Evolutionary conservation across 2,329 filamentous ascomycete genomes (phyloP), one percentile per base, ranked within the genome.

Genomic region (Xylaria sp.): DNA sequence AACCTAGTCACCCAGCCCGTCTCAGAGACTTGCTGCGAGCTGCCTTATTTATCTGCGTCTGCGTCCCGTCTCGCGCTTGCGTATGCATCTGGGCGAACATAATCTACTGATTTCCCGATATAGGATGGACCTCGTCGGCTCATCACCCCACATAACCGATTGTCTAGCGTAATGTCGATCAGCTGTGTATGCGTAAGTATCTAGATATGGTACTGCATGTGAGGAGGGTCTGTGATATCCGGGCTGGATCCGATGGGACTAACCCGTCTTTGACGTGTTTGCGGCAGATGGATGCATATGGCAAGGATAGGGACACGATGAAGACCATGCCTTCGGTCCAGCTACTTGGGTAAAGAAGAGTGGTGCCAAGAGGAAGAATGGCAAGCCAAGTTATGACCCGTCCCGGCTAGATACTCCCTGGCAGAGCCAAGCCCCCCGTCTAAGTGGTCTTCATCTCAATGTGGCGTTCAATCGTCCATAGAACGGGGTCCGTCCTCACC

Each of bases 181-280:
- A 22, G n/a, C 57, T 29, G 42, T n/a, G n/a, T n/a, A n/a, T n/a
- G 36, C 10, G 22, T 33, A 50, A 7, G 17, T 10, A 51, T 51
- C 49, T n/a, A 53, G 47, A 54, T 51, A 56, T 44, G 20, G 51
- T 29, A 39, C 63, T 59, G 42, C 39, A 66, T 27, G 47, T 22
- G 50, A 55, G 22, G 38, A 54, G 20, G 45, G 38, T 64, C 31
- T 50, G 22, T 58, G 57, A 58, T 56, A 29, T 39, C 31, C 50
- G 60, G 60, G 62, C 58, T 59, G 31, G 47, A 64, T 68, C 66
- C 66, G 66, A 54, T 29, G 62, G 47, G 56, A 51, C 53, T 62
- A 53, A 60, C 53, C 49, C 57, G 53, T 39, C 33, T 68, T 58
- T 56, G 45, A 38, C 44, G 45, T 36, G 53, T 45, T 25, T 47